Base-by-base conservation (phyloP, 2,329 filamentous ascomycete genomes). In the Colletotrichum lupini region DNA sequence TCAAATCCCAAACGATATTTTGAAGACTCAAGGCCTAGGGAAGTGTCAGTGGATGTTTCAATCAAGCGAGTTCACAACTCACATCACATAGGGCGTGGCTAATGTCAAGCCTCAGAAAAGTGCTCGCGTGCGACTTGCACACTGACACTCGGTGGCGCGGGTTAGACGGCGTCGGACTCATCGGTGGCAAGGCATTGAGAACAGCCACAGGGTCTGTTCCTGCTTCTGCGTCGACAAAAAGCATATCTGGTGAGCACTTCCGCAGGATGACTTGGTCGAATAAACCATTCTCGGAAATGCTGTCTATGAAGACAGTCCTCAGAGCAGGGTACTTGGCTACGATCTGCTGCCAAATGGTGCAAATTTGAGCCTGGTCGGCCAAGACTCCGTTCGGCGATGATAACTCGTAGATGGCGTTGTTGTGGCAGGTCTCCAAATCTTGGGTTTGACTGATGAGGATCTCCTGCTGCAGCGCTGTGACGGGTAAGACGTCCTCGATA, bases 71-170 rank as follows among this genome's bases (percentile, higher is more conserved):
- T 49, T 37, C 26, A 12, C 8, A 30, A 7, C 80, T 78, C 32
- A 81, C 83, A 77, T 89, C 87, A 68, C 87, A 89, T 22, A 89
- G 79, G 0, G 86, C 86, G 68, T 87, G 86, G 75, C 85, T 89
- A 16, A 84, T 82, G 74, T 89, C 87, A 4, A 89, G 74, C 77
- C 87, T 87, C 49, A 89, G 76, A 24, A 87, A 80, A 1, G 86
- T 86, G 75, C 82, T 85, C 4, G 80, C 79, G 0, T 80, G 77
- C 0, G 84, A 83, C 68, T 84, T 84, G 72, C 87, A 89, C 30
- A 89, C 86, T 0, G 86, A 85, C 3, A 89, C 82, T 30, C 87
- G 80, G 76, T 89, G 87, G 30, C 85, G 84, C 9, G 88, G 87
- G 60, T 85, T 83, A 1, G 76, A 82, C 75, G 74, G 78, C 70